phyloP scores from a whole-genome alignment of 164 flowering plant species.

The Stephania yunnanensis region DNA sequence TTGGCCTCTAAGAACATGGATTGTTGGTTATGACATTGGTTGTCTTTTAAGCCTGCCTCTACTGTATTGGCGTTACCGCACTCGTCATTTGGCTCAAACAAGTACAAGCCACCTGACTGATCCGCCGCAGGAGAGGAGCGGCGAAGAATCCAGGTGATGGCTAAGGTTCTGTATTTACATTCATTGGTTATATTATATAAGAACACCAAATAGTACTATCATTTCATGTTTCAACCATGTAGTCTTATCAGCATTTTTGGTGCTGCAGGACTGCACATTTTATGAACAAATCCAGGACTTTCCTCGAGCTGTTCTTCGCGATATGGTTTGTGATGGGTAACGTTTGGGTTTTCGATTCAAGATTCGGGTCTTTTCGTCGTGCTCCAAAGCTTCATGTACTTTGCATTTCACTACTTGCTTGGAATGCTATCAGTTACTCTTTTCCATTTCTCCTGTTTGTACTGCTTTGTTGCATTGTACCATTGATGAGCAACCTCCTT shows the following conservation, averaged over 20 bases:
- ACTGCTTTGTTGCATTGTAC: conserved; percentile 76
- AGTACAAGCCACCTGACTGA: conserved; percentile 31
- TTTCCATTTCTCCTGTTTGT: conserved; percentile 88
- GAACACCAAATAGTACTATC: not conserved
- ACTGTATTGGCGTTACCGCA: conserved; percentile 62
- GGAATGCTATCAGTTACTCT: conserved; percentile 93
- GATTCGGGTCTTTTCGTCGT: conserved; percentile 50
- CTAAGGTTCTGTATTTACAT: too few species aligned
- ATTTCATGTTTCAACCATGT: not conserved
- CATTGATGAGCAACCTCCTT: conserved; percentile 58
- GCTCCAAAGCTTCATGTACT: conserved; percentile 79
- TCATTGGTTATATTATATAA: too few species aligned
- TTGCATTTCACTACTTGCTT: conserved; percentile 70
- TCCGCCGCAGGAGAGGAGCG: conserved; percentile 50
- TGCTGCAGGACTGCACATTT: conserved; percentile 43
- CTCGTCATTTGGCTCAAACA: conserved; percentile 30
- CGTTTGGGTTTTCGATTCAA: conserved; percentile 92
- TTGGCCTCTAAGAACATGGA: conserved; percentile 92
- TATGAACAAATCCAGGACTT: conserved; percentile 63
- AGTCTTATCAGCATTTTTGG: not conserved
- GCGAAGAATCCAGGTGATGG: conserved; percentile 63
- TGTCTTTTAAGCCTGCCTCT: conserved; percentile 56
- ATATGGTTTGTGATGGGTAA: conserved; percentile 99
- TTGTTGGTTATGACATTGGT: conserved; percentile 69
- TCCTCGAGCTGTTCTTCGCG: conserved; percentile 87